Base-by-base conservation (phyloP, 2,329 filamentous ascomycete species). In the Gliomastix tumulicola region DNA sequence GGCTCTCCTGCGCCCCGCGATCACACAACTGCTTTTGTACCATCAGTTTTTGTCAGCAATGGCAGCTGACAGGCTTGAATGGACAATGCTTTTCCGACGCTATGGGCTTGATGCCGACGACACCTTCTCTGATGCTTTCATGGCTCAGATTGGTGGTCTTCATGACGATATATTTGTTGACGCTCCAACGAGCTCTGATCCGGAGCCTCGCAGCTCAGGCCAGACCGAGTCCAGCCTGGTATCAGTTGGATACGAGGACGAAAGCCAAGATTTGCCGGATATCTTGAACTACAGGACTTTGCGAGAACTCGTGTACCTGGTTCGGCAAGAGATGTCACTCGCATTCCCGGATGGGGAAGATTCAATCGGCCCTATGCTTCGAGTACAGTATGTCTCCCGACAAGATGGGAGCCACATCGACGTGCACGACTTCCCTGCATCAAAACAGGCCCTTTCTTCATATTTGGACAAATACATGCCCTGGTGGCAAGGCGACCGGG, bases 21-120 rank as follows among this genome's bases (percentile, higher is more conserved):
- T 82, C 48, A 82, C 96, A 41, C 92, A 98, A 54, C 68, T 97
- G 1, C 88, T 94, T 59, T 66, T 97, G 0, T 98, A 97, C 54
- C 88, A 90, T 46, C 80, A 81, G 19, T 79, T 97, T 36, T 68
- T 98, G n/a, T 77, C 80, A 9, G 72, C 80, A 4, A 77, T 97
- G 49, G 85, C 83, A 1, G 71, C 76, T 1, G 82, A 82, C 34
- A 71, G 73, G 7, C 69, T 95, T 1, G 76, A 88, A 39, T 85
- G 88, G 23, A 59, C 76, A 16, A 62, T 68, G 1, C 68, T 97
- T 1, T 79, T 90, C 40, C 56, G 68, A 7, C 80, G 88, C 2
- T 94, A 95, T 47, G 66, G 70, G 1, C 66, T 96, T 7, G 69
- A 86, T 21, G 59, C 76, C 0, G 63, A 82, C 12, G 69, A 69